Evolutionary conservation across 305 asterid species (phyloP).

Genomic region (Rubia balearica): DNA sequence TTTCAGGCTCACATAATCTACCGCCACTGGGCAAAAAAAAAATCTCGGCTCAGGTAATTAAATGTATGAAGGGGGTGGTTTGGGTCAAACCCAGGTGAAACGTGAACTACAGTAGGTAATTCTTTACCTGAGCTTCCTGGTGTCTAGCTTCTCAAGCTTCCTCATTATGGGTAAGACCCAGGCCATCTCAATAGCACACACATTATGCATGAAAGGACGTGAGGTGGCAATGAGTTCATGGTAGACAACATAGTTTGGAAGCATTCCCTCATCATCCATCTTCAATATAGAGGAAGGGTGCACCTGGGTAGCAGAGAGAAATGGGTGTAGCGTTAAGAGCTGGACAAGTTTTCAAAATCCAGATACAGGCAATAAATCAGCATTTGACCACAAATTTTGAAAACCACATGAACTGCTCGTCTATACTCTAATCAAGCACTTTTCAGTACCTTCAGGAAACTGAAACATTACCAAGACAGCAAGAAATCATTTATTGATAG

Average conservation of each 20-base stretch:
- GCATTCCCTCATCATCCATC: constrained; percentile 83
- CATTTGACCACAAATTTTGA: background rate
- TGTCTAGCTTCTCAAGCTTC: constrained; percentile 58
- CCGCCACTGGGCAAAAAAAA: constrained; percentile 36
- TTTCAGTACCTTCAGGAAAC: background rate
- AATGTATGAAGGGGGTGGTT: background rate
- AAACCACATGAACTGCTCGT: background rate
- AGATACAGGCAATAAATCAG: background rate
- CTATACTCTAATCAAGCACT: background rate
- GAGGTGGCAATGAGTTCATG: constrained; percentile 81
- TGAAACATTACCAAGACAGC: background rate
- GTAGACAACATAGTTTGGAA: constrained; percentile 71
- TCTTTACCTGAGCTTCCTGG: constrained; percentile 59
- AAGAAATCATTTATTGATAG: background rate
- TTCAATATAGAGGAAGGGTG: constrained; percentile 81
- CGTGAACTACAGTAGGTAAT: background rate
- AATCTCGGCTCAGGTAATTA: constrained; percentile 1
- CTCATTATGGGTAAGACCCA: constrained; percentile 73
- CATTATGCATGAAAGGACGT: constrained; percentile 83
- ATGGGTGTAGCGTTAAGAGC: background rate
- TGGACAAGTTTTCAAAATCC: background rate
- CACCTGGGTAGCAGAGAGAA: constrained; percentile 40
- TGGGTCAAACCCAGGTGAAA: background rate
- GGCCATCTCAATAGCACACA: constrained; percentile 71
- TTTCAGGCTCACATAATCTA: constrained; percentile 28